Evolutionary conservation across 176 grass and related monocot species (phyloP).

Genomic region (Triticum monococcum): DNA sequence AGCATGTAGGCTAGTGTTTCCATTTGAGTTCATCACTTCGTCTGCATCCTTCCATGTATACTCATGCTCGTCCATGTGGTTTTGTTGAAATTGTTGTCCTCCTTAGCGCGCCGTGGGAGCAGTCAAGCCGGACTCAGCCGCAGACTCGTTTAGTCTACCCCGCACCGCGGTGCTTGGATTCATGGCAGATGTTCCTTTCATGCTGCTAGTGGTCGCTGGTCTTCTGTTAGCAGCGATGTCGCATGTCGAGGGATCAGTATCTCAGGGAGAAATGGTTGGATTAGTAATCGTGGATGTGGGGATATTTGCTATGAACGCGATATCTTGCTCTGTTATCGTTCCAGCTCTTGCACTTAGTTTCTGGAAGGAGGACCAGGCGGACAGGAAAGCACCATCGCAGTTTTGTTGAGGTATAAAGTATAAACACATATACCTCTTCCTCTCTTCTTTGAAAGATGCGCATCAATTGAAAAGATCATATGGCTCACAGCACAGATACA

Average conservation of each 20-base stretch:
- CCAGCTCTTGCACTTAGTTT: not conserved
- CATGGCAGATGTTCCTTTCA: not conserved
- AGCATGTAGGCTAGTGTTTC: not conserved
- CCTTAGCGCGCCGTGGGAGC: not conserved
- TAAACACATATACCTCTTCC: no score
- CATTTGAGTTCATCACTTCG: not conserved
- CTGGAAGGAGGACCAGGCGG: not conserved
- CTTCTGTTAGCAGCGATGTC: not conserved
- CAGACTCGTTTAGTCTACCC: not conserved
- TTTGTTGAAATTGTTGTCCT: not conserved
- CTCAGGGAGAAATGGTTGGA: not conserved
- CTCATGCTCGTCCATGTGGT: not conserved
- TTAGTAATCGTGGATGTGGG: not conserved
- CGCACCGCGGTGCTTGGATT: accelerated
- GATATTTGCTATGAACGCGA: not conserved
- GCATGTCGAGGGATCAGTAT: not conserved
- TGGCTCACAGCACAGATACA: no score
- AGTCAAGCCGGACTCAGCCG: not conserved
- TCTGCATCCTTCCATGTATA: not conserved
- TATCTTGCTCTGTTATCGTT: not conserved
- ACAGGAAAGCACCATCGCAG: not conserved
- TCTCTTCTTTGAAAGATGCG: no score
- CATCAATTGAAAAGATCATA: no score
- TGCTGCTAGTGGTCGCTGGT: not conserved
- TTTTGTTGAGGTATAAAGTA: not conserved